A percentile compares a stretch with the other conserved stretches of the same genome.
phyloP scores from a whole-genome alignment of 257 asterid genomes.

The Capsicum baccatum region DNA sequence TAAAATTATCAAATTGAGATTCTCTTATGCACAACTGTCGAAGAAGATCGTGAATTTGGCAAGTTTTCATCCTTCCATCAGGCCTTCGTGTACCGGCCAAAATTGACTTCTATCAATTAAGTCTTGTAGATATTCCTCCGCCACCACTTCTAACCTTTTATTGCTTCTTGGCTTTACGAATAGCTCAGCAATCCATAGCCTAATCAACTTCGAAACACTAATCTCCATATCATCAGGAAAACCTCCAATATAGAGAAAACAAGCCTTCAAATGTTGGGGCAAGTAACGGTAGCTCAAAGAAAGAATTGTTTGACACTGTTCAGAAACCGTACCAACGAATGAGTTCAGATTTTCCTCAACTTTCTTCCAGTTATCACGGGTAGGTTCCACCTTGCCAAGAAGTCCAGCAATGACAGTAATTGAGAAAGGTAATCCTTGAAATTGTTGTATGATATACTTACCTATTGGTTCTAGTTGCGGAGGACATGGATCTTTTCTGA shows the following conservation, averaged over 20 bases:
- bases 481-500: not conserved
- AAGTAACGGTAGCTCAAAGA: slow-evolving; percentile 28
- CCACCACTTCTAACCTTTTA: not conserved
- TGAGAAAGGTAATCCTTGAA: slow-evolving; percentile 7
- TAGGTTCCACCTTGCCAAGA: not conserved
- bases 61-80: slow-evolving; percentile 3
- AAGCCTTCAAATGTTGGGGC: slow-evolving; percentile 26
- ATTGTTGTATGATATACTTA: not conserved
- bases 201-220: not conserved
- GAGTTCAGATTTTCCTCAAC: slow-evolving; percentile 15
- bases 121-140: slow-evolving; percentile 26
- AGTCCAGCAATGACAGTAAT: slow-evolving; percentile 11
- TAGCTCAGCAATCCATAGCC: slow-evolving; percentile 32
- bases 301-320: not conserved
- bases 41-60: slow-evolving; percentile 29
- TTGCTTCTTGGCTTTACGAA: not conserved
- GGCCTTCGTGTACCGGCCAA: not conserved
- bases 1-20: not conserved
- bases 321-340: not conserved
- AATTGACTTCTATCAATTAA: slow-evolving; percentile 27
- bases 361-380: not conserved
- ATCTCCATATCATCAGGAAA: slow-evolving; percentile 26
- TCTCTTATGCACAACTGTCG: slow-evolving; percentile 16
- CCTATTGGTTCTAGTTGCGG: not conserved
- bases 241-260: slow-evolving; percentile 31